Percentiles rank a stretch among this genome's conserved stretches.
These are phyloP conservation scores for Cucurbitaria berberidis DNA, from an alignment of 2,329 filamentous ascomycete genomes.

Conservation along the genomic window DNA sequence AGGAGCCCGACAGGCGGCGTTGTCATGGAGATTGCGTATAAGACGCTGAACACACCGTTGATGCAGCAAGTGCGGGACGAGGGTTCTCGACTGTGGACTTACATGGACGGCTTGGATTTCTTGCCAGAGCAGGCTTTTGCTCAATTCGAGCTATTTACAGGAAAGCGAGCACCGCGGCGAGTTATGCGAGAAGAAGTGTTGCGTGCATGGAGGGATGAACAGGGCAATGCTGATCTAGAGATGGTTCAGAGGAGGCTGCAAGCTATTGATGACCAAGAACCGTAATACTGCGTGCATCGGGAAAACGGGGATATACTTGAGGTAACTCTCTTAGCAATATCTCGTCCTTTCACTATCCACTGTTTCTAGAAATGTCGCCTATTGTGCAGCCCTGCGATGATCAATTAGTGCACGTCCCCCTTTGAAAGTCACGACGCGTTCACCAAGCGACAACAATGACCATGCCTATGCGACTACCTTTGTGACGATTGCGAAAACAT, in stretches of 20 bases:
- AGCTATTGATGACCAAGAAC: constrained; percentile 44
- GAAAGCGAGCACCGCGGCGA: constrained; percentile 70
- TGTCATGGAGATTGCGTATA: constrained; percentile 75
- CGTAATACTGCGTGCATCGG: constrained; percentile 17
- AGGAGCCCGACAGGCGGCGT: constrained; percentile 76
- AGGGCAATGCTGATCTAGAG: constrained; percentile 37
- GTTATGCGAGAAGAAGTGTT: constrained; percentile 72
- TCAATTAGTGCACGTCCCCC: constrained; percentile 23
- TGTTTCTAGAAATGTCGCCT: background rate
- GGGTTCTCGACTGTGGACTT: constrained; percentile 70
- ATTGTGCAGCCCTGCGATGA: constrained; percentile 19
- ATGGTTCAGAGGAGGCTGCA: constrained; percentile 44
- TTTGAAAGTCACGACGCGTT: constrained; percentile 33
- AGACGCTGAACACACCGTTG: constrained; percentile 73
- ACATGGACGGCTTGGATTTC: constrained; percentile 77
- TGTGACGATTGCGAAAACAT: constrained; percentile 4
- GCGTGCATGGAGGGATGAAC: constrained; percentile 43
- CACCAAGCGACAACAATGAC: constrained; percentile 23
- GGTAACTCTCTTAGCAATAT: too few species aligned
- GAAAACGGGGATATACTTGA: background rate
- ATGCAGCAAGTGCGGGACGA: constrained; percentile 69
- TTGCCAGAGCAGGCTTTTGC: constrained; percentile 80
- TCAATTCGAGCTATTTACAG: constrained; percentile 82
- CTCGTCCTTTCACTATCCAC: background rate
- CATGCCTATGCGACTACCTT: constrained; percentile 11